Base-by-base conservation (phyloP, 2,329 filamentous ascomycete species). In the Curvularia eragrostidis region DNA sequence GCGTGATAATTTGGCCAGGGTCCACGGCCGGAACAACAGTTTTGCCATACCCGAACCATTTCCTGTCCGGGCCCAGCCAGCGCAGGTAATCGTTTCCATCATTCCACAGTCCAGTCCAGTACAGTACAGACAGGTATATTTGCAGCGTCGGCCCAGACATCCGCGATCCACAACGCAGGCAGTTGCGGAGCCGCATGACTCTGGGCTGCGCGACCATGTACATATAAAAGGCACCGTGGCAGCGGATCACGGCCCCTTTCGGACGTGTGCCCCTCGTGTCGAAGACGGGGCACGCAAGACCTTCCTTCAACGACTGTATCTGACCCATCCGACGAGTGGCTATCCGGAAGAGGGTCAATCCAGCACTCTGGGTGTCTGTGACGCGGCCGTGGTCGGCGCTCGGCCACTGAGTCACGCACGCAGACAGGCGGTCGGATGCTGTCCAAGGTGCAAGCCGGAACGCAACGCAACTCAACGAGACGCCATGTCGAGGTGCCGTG, bases 21-120 rank as follows among this genome's bases (percentile, higher is more conserved):
- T 56, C 56, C 44, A 44, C 7, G 24, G 19, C n/a, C 55, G 53
- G 59, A 48, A 39, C 7, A 34, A 58, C 15, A 12, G 49, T 54
- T 48, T 41, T 19, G 28, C 55, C 55, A 39, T 2, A 0, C 19
- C 54, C 54, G 49, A 47, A 3, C 2, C 42, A 42, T 21, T 42
- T 32, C 48, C 48, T 4, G n/a, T 7, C 24, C 41, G 23, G 3
- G 32, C 15, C 32, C 9, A 13, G 10, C 10, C n/a, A n/a, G n/a
- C n/a, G n/a, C n/a, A n/a, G n/a, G n/a, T n/a, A n/a, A n/a, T n/a
- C n/a, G n/a, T n/a, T n/a, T n/a, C n/a, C n/a, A n/a, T n/a, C n/a
- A n/a, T n/a, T n/a, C n/a, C n/a, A n/a, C n/a, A 7, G 15, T 36
- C 13, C 15, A n/a, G 5, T 36, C 34, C 15, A n/a, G n/a, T n/a